Evolutionary conservation across 768 basidiomycete species (phyloP).

Genomic region (Multifurca ochricompacta): DNA sequence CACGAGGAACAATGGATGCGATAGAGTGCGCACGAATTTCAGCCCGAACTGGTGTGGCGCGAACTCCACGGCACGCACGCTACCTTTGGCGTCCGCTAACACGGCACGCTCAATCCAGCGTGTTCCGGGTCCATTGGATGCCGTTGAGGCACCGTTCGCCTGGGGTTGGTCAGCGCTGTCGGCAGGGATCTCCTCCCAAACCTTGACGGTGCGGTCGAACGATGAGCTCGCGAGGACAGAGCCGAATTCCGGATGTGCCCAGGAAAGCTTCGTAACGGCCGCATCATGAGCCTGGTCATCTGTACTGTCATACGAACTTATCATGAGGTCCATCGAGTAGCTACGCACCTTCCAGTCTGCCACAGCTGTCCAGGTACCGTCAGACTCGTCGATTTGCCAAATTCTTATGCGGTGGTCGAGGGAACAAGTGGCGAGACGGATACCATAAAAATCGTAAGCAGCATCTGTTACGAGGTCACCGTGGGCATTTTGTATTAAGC

Average conservation of each 20-base stretch:
- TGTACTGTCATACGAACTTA: neutral
- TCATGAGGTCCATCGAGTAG: neutral
- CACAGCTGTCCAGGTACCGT: constrained; percentile 68
- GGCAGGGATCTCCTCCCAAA: constrained; percentile 69
- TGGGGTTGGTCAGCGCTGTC: constrained; percentile 25
- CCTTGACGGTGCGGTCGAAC: constrained; percentile 86
- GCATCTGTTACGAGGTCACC: constrained; percentile 79
- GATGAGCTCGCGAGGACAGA: constrained; percentile 79
- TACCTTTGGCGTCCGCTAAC: constrained; percentile 78
- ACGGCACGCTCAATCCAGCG: constrained; percentile 72
- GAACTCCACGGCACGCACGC: constrained; percentile 81
- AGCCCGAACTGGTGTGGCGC: constrained; percentile 82
- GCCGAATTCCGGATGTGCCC: constrained; percentile 93
- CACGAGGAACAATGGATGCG: neutral
- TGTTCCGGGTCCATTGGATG: constrained; percentile 19
- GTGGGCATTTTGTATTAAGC: constrained; percentile 71
- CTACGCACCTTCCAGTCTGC: constrained; percentile 83
- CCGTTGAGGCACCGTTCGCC: constrained; percentile 23
- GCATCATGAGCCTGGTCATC: constrained; percentile 82
- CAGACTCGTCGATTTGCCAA: constrained; percentile 69
- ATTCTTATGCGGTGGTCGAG: constrained; percentile 86
- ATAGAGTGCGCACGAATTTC: constrained; percentile 55
- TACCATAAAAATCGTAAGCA: constrained; percentile 86
- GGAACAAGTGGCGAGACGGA: constrained; percentile 70
- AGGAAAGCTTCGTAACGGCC: constrained; percentile 71